Evolutionary conservation across 768 basidiomycete species (phyloP).

Genomic region (Xerocomellus dryophilus): DNA sequence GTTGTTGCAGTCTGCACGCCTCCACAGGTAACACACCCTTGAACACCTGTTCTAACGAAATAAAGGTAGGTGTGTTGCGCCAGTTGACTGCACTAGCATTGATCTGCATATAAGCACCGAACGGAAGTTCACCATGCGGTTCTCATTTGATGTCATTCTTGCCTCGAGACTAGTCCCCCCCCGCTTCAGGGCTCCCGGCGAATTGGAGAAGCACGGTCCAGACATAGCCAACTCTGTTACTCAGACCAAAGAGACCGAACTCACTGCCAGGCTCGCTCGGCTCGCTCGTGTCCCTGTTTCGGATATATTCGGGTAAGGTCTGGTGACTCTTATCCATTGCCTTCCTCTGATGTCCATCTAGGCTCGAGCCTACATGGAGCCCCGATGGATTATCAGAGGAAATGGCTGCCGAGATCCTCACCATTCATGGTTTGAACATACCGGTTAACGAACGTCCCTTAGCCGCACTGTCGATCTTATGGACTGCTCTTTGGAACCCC

Average conservation of each 20-base stretch:
- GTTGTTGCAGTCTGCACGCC: constrained; percentile 20
- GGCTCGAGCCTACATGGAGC: constrained; percentile 27
- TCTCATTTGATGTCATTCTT: constrained; percentile 19
- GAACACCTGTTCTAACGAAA: constrained; percentile 14
- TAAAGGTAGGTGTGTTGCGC: constrained; percentile 10
- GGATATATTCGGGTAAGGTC: constrained; percentile 25
- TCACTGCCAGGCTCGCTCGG: constrained; percentile 24
- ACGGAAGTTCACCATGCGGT: constrained; percentile 22
- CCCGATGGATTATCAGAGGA: constrained; percentile 26
- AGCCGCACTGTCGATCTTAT: constrained; percentile 28
- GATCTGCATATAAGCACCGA: constrained; percentile 9
- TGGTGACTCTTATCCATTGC: not conserved
- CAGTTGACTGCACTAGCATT: not conserved
- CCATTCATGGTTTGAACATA: constrained; percentile 26
- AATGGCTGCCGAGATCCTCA: constrained; percentile 15
- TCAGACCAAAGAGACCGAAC: constrained; percentile 20
- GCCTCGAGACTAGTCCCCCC: constrained; percentile 22
- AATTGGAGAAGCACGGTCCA: constrained; percentile 22
- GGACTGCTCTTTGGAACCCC: constrained; percentile 35
- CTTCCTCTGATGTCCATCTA: constrained; percentile 6
- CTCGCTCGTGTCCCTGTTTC: constrained; percentile 25
- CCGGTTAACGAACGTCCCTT: constrained; percentile 33
- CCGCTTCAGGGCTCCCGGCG: constrained; percentile 15
- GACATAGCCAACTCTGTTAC: constrained; percentile 19
- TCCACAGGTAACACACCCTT: constrained; percentile 32